These are phyloP conservation scores for Rosa multiflora DNA, from an alignment of 306 rosid species.

Conservation along the genomic window DNA sequence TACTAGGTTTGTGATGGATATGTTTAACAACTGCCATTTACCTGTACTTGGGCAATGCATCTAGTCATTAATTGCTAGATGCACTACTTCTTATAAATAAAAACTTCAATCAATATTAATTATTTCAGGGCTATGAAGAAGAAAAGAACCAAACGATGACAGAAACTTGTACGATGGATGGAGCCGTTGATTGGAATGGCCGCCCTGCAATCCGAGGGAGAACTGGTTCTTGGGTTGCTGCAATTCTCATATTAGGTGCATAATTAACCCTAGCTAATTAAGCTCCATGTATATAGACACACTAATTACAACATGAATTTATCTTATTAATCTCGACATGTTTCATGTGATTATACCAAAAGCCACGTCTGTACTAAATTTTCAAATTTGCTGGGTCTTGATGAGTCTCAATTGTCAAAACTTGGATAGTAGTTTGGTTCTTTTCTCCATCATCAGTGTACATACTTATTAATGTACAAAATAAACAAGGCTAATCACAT, in stretches of 20 bases:
- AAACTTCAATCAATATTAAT: background rate
- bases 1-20: background rate
- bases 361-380: too few relatives aligned
- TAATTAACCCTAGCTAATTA: background rate
- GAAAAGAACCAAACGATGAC: constrained; percentile 21
- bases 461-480: background rate
- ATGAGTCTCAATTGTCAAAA: too few relatives aligned
- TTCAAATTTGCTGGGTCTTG: too few relatives aligned
- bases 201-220: constrained; percentile 44
- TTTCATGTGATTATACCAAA: background rate
- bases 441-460: background rate
- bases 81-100: background rate
- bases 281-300: background rate
- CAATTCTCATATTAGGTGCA: constrained; percentile 58
- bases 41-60: background rate
- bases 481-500: background rate
- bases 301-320: background rate
- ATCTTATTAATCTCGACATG: background rate
- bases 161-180: constrained; percentile 43
- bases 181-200: constrained; percentile 61
- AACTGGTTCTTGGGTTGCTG: constrained; percentile 67
- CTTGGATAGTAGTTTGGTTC: background rate
- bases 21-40: background rate
- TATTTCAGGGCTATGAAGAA: constrained; percentile 34
- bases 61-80: background rate